Evolutionary conservation across 495 filamentous ascomycete genomes (phyloP), one percentile per base, ranked within the genome.

Genomic region (Barbatosphaeria neglecta): DNA sequence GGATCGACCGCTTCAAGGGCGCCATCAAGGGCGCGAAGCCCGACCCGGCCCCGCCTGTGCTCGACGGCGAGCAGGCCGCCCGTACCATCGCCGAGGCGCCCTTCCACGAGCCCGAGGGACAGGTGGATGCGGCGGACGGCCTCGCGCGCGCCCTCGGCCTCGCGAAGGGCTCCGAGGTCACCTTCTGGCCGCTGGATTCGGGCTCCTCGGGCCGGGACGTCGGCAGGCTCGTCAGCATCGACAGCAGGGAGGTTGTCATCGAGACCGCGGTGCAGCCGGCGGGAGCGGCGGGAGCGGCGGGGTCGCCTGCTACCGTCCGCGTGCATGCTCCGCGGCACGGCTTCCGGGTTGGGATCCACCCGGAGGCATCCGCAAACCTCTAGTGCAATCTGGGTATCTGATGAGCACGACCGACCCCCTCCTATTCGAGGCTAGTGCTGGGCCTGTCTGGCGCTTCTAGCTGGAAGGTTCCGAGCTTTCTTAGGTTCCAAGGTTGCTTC

Each of bases 311-410:
- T 45, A 66, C 63, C 25, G 56, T 77, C 28, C 62, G 68, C 38
- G 60, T 81, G 18, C 74, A 81, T 68, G 71, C 73, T 18, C 78
- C 76, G 2, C 64, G 76, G 45, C 64, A 67, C 53, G 74, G 74
- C 28, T 84, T 77, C 56, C 61, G 69, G 44, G 62, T 79, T 39
- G 57, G 43, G 48, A 56, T 53, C 46, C 51, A 52, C 17, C 48
- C 44, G 22, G 51, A 47, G 48, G 48, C 41, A 23, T 39, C 20
- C 17, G 16, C 42, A n/a, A 42, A 45, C 11, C 35, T 55, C 38
- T 44, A 49, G 22, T 13, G 23, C n/a, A n/a, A n/a, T n/a, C n/a
- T n/a, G n/a, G n/a, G n/a, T n/a, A n/a, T n/a, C n/a, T n/a, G n/a
- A n/a, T n/a, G n/a, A n/a, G n/a, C n/a, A n/a, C n/a, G n/a, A n/a